Base-by-base conservation (phyloP, 345 rosid genomes). In the Linum trigynum region DNA sequence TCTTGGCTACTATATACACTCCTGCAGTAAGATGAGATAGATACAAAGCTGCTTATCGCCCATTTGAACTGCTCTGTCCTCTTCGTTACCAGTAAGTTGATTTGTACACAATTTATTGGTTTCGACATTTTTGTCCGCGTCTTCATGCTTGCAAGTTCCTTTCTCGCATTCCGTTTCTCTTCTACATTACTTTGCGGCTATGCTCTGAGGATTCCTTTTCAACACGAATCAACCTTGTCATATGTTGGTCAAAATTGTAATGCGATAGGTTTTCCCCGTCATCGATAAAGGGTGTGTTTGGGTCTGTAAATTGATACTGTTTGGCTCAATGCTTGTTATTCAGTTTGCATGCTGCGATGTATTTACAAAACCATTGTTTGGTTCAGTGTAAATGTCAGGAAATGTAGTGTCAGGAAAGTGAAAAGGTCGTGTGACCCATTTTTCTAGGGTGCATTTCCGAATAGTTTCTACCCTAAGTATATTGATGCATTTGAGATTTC, bases 21-120 rank as follows among this genome's bases (percentile, higher is more conserved):
- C 99, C 38, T 94, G 99, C 82, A 76, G 65, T 77, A 94, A 94
- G 80, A 94, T 94, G 99, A 90, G 92, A 84, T 94, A 90, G 92
- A 84, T 94, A 94, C 77, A 94, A 94, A 83, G 95, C 97, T 43
- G 92, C 91, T 5, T 94, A 94, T 81, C 57, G 67, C 68, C 99
- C 99, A 35, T 88, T 97, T 51, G 95, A 90, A 82, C 96, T 94
- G 74, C 91, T 94, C 10, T 94, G 99, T 61, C 99, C 97, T 64
- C 96, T 81, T 72, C 97, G 84, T 62, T 85, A 85, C 75, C 78
- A 77, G 99, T 94, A 85, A 76, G 97, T 83, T 69, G 15, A 39
- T 65, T 61, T 56, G n/a, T 67, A 62, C 55, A 61, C 32, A 23
- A 23, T 23, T 23, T 23, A 74, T 59, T 15, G 40, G 57, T 67